Evolutionary conservation across 495 filamentous ascomycete genomes (phyloP), one percentile per base, ranked within the genome.

Genomic region (Acidiella bohemica): DNA sequence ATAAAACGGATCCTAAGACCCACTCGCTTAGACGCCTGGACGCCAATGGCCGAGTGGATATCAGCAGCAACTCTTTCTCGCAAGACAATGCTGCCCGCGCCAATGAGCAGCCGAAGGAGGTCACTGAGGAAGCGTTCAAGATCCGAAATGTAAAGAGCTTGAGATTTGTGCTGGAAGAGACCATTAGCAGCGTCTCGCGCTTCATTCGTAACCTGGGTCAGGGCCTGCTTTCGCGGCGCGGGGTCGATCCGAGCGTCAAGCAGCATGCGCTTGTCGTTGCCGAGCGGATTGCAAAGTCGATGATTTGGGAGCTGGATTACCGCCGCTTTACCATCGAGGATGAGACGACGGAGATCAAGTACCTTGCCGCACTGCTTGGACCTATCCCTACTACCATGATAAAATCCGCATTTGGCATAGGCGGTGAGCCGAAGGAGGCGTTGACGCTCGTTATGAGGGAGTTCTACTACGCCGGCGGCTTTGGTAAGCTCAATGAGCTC

Each of bases 141-240:
- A 26, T 82, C 57, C 75, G 80, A 54, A 96, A 95, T 58, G 82
- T 76, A 21, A 72, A 73, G 46, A 78, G 69, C 18, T 65, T 95
- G 37, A 72, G 78, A 6, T 78, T 78, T 49, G 66, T 95, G 9
- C 67, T 96, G 9, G 78, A 77, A 46, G 75, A 81, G 25, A 63
- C 87, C 16, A 72, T 84, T 21, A 71, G 72, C 2, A 74, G 73
- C 0, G 76, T 84, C 23, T 73, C 78, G 10, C 72, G 75, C 3
- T 85, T 92, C 53, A 80, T 85, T 56, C 82, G 87, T 42, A 68
- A 68, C 9, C 65, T 96, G 24, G 87, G 84, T 5, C 88, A 84
- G 55, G 71, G 76, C 20, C 63, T 97, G 9, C 64, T 93, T 9
- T 68, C 72, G 22, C 81, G 83, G 44, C 72, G 83, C 17, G 71